Percentiles rank a stretch among this genome's conserved stretches.
phyloP scores from a whole-genome alignment of 192 early-diverging fungal genomes.

The Phycomyces nitens region DNA sequence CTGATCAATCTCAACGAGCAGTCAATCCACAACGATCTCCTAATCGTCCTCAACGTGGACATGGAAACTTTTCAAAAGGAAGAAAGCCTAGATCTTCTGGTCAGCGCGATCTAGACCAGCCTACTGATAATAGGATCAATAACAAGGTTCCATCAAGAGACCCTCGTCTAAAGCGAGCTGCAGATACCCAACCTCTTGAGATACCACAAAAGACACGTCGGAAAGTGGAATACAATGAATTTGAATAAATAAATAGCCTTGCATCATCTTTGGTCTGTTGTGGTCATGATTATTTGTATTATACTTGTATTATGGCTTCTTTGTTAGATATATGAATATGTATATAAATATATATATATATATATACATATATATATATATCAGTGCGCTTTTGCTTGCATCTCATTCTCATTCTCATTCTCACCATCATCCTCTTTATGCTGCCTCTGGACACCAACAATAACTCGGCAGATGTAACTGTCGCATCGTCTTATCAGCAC shows the following conservation, averaged over 20 bases:
- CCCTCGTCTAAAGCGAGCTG: background rate
- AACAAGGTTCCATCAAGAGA: background rate
- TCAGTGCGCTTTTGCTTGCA: too few relatives aligned
- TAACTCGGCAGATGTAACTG: background rate
- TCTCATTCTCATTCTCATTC: background rate
- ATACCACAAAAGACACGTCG: background rate
- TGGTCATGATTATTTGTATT: too few relatives aligned
- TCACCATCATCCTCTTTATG: background rate
- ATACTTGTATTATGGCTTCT: too few relatives aligned
- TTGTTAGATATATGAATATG: too few relatives aligned
- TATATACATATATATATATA: too few relatives aligned
- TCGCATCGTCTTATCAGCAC: background rate
- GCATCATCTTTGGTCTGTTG: too few relatives aligned
- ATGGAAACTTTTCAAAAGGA: background rate
- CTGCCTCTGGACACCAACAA: too few relatives aligned
- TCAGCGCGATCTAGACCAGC: background rate
- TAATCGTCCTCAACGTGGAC: background rate
- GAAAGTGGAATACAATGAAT: constrained; percentile 1
- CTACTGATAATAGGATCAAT: background rate
- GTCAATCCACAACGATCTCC: background rate
- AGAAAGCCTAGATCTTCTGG: background rate
- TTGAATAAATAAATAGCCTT: background rate
- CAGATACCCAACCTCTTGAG: background rate
- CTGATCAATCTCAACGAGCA: background rate
- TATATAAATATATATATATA: too few relatives aligned